Evolutionary conservation across 2,329 filamentous ascomycete genomes (phyloP).

Genomic region (Alternaria ventricosa): DNA sequence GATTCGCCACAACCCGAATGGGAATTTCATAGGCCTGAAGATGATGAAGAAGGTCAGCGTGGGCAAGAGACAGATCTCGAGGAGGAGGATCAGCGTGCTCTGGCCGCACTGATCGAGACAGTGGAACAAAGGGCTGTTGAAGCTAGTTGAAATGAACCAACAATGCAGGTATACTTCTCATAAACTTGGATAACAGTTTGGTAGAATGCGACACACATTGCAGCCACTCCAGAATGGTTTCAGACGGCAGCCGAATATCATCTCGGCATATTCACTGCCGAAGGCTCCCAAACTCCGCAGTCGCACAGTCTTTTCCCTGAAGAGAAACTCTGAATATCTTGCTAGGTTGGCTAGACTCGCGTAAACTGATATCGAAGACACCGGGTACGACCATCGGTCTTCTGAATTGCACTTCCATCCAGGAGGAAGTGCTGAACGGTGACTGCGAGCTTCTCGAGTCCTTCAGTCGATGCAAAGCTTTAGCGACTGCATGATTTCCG

Average conservation of each 20-base stretch:
- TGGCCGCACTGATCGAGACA: not conserved
- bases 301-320: not conserved
- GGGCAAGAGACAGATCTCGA: not conserved
- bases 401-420: conserved; percentile 9
- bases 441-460: not conserved
- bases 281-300: not conserved
- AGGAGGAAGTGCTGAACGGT: not conserved
- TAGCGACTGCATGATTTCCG: conserved; percentile 9
- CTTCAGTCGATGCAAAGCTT: not conserved
- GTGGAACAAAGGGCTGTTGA: not conserved
- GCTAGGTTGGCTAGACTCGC: not conserved
- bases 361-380: not conserved
- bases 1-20: no score
- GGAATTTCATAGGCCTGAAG: no score
- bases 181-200: no score
- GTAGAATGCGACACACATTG: not conserved
- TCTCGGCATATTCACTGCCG: not conserved
- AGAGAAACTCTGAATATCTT: not conserved
- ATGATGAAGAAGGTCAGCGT: not conserved
- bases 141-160: not conserved
- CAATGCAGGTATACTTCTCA: no score
- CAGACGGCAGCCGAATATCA: not conserved
- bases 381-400: conserved; percentile 5
- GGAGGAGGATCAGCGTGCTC: not conserved
- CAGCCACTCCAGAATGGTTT: not conserved